Percentiles rank a stretch among this genome's conserved stretches.
Conservation (phyloP, 768 basidiomycete genomes). For the Suillus spraguei region DNA sequence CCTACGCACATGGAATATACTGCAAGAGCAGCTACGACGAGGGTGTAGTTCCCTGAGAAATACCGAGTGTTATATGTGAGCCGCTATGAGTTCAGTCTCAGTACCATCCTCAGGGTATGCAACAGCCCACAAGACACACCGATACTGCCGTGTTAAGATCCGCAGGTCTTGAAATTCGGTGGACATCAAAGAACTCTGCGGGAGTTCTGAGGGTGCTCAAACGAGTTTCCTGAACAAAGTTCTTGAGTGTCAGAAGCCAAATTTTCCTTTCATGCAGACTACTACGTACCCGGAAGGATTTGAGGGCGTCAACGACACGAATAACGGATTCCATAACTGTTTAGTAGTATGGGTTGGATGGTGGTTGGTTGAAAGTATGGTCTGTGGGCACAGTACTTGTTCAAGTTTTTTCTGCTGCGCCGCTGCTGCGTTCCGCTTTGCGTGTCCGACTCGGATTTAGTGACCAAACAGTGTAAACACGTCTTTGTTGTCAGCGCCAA, state of each 20-base stretch:
- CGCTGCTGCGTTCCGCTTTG: slow-evolving; percentile 5
- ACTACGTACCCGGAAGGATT: slow-evolving; percentile 64
- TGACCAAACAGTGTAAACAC: slow-evolving; percentile 14
- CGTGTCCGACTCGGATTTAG: background rate
- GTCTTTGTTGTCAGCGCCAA: slow-evolving; percentile 16
- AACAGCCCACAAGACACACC: slow-evolving; percentile 41
- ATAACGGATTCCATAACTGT: slow-evolving; percentile 62
- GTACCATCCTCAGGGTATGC: background rate
- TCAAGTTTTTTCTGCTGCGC: slow-evolving; percentile 18
- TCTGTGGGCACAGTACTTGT: background rate
- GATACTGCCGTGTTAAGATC: slow-evolving; percentile 80
- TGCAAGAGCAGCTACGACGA: slow-evolving; percentile 76
- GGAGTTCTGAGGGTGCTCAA: slow-evolving; percentile 74
- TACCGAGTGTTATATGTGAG: slow-evolving; percentile 95
- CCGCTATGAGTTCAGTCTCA: slow-evolving; percentile 48
- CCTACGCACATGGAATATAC: slow-evolving; percentile 79
- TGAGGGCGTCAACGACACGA: slow-evolving; percentile 69
- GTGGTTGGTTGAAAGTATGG: background rate
- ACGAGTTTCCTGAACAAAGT: slow-evolving; percentile 65
- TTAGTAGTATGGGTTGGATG: slow-evolving; percentile 9
- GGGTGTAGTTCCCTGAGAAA: slow-evolving; percentile 89
- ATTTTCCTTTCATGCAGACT: background rate
- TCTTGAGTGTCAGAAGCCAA: background rate
- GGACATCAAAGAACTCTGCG: slow-evolving; percentile 80
- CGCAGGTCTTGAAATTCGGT: slow-evolving; percentile 81